Evolutionary conservation across 495 filamentous ascomycete species (phyloP), one percentile per base, ranked within the genome.

Genomic region (Thermothielavioides terrestris): DNA sequence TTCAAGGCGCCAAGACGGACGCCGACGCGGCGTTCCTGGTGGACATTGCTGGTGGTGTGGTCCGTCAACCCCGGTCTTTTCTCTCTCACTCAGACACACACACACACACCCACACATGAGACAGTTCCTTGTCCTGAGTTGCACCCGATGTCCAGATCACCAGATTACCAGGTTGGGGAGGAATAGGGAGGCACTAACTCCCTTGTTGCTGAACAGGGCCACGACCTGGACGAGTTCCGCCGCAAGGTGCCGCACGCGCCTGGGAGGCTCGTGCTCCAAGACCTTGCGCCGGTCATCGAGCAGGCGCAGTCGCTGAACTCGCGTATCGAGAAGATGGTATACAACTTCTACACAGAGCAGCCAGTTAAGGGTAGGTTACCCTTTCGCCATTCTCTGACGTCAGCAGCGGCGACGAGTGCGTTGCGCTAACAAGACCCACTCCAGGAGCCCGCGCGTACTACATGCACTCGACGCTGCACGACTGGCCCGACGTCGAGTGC

Each of bases 41-140:
- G 11, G 81, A 84, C 57, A 61, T 81, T 1, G 78, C 69, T 23
- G 79, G 76, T 2, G 66, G 65, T 10, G 39, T 68, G 2, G n/a
- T n/a, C n/a, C n/a, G n/a, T n/a, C n/a, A n/a, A n/a, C n/a, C n/a
- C n/a, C n/a, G n/a, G n/a, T n/a, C n/a, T n/a, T n/a, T n/a, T n/a
- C n/a, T n/a, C n/a, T n/a, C n/a, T n/a, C n/a, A n/a, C n/a, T n/a
- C n/a, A n/a, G n/a, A n/a, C n/a, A n/a, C n/a, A n/a, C n/a, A n/a
- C n/a, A n/a, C n/a, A n/a, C n/a, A n/a, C n/a, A n/a, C n/a, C n/a
- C n/a, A n/a, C n/a, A n/a, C n/a, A n/a, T n/a, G n/a, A n/a, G n/a
- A n/a, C n/a, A n/a, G n/a, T n/a, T n/a, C n/a, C n/a, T n/a, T n/a
- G n/a, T n/a, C n/a, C n/a, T n/a, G n/a, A n/a, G n/a, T n/a, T n/a